Evolutionary conservation across 2,329 filamentous ascomycete genomes (phyloP).

Genomic region (Aspergillus tamarii): DNA sequence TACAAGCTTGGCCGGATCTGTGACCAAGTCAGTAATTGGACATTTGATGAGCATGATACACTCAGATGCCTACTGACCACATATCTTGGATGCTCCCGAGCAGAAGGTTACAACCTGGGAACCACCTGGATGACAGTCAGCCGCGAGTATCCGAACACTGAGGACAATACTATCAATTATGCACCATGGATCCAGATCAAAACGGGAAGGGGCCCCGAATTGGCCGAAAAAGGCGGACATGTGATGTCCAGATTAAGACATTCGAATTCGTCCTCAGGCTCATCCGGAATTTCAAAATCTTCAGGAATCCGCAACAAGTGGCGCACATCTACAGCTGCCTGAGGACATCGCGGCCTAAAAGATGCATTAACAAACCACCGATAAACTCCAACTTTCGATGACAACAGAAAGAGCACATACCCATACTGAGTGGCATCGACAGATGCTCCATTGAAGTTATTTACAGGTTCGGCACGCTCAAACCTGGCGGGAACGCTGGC

Average conservation of each 20-base stretch:
- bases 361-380: background rate
- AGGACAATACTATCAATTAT: background rate
- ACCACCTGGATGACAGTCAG: constrained; percentile 32
- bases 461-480: constrained; percentile 30
- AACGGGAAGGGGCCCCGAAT: constrained; percentile 37
- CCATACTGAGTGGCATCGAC: constrained; percentile 40
- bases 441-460: constrained; percentile 29
- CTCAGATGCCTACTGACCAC: constrained; percentile 34
- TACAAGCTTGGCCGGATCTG: constrained; percentile 42
- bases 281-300: constrained; percentile 30
- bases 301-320: constrained; percentile 50
- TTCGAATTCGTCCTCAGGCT: constrained; percentile 47
- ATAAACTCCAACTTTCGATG: background rate
- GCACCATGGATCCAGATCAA: constrained; percentile 52
- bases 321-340: constrained; percentile 45
- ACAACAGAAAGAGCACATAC: constrained; percentile 18
- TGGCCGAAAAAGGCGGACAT: constrained; percentile 21
- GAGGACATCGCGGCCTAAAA: constrained; percentile 47
- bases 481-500: constrained; percentile 34
- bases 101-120: constrained; percentile 52
- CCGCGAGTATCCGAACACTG: too few relatives aligned
- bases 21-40: background rate
- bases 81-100: constrained; percentile 45
- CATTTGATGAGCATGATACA: too few relatives aligned
- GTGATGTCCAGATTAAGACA: constrained; percentile 51